A percentile compares a stretch with the other conserved stretches of the same genome.
These are phyloP conservation scores for Fusarium sp. DNA, from an alignment of 2,329 filamentous ascomycete genomes.

Conservation along the genomic window DNA sequence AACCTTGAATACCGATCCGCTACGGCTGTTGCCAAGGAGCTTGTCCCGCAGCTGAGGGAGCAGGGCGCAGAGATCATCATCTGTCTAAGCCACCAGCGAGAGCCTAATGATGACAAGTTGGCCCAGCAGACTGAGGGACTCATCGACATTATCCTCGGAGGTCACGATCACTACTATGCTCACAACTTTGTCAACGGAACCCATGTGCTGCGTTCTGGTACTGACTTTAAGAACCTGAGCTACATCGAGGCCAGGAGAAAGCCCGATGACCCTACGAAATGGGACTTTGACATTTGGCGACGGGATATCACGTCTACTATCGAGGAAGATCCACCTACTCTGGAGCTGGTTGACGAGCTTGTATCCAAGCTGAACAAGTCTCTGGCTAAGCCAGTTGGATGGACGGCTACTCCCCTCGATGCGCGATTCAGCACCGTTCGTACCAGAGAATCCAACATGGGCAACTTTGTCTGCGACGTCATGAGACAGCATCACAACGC, in stretches of 20 bases:
- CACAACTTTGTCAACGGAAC: conserved; percentile 82
- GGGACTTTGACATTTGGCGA: conserved; percentile 83
- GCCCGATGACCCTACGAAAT: conserved; percentile 59
- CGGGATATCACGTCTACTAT: conserved; percentile 80
- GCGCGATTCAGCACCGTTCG: conserved; percentile 88
- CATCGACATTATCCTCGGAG: conserved; percentile 88
- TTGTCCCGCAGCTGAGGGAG: conserved; percentile 78
- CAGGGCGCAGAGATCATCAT: conserved; percentile 87
- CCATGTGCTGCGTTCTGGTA: conserved; percentile 88
- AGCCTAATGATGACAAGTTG: conserved; percentile 90
- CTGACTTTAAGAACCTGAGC: conserved; percentile 92
- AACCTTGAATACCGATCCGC: conserved; percentile 86
- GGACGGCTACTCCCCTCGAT: conserved; percentile 84
- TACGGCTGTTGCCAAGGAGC: conserved; percentile 77
- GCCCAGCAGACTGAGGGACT: conserved; percentile 78
- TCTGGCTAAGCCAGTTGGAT: conserved; percentile 85
- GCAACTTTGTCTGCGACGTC: conserved; percentile 91
- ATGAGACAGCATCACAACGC: conserved; percentile 86
- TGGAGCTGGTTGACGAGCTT: conserved; percentile 73
- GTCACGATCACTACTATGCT: conserved; percentile 90
- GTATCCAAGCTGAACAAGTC: conserved; percentile 81
- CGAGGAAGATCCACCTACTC: conserved; percentile 70
- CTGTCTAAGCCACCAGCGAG: conserved; percentile 85
- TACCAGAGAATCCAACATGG: conserved; percentile 82
- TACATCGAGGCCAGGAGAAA: conserved; percentile 83